Conservation (phyloP, 1,139 yeast genomes). For the Debaryomyces sp. region DNA sequence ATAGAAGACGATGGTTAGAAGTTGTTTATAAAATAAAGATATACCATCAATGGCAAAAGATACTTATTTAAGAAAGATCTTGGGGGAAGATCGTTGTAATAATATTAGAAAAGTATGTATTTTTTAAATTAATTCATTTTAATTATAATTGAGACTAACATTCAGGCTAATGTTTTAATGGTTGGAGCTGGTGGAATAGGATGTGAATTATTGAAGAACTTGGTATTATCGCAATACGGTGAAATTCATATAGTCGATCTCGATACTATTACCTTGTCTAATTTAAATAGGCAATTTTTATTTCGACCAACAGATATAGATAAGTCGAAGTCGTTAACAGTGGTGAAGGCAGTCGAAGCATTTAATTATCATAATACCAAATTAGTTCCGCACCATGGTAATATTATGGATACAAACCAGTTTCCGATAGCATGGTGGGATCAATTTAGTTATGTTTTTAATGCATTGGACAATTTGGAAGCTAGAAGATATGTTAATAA, state of each 20-base stretch:
- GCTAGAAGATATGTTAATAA: constrained; percentile 90
- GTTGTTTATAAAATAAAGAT: neutral
- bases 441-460: constrained; percentile 77
- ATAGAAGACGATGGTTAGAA: neutral
- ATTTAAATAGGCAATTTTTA: constrained; percentile 89
- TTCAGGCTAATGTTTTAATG: constrained; percentile 63
- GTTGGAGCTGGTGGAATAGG: constrained; percentile 99
- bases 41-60: constrained; percentile 36
- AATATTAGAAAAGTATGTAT: constrained; percentile 26
- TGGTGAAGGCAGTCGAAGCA: constrained; percentile 74
- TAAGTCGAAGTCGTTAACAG: constrained; percentile 80
- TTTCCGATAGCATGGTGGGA: constrained; percentile 84
- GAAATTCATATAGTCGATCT: constrained; percentile 91
- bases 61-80: constrained; percentile 44
- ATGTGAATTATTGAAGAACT: constrained; percentile 87
- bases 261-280: constrained; percentile 91
- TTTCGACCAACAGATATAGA: constrained; percentile 87
- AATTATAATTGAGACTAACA: constrained; percentile 6
- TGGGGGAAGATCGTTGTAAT: constrained; percentile 41
- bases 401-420: constrained; percentile 73
- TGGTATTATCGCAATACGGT: constrained; percentile 81
- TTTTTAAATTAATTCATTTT: neutral
- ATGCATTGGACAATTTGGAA: constrained; percentile 91
- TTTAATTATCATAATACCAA: constrained; percentile 74
- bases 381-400: constrained; percentile 81